phyloP scores from a whole-genome alignment of 768 basidiomycete species.

The Pulveroboletus sp. region DNA sequence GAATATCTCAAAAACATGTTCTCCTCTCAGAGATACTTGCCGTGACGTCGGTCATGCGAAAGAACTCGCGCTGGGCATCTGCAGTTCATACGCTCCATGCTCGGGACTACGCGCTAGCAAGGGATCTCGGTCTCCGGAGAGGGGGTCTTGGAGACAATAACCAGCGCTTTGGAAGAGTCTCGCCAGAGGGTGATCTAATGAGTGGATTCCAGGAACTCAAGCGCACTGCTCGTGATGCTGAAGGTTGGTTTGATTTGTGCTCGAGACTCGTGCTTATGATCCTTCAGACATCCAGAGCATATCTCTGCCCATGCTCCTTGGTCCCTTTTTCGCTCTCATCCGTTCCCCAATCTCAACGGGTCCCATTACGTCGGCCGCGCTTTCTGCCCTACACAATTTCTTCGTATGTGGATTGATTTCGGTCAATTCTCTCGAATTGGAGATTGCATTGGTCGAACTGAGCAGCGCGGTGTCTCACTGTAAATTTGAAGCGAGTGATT shows the following conservation, averaged over 20 bases:
- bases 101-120: conserved; percentile 65
- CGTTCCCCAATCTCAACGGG: conserved; percentile 93
- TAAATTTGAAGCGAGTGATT: conserved; percentile 97
- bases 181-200: conserved; percentile 82
- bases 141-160: conserved; percentile 43
- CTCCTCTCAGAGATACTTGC: conserved; percentile 86
- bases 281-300: conserved; percentile 54
- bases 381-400: conserved; percentile 84
- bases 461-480: conserved; percentile 91
- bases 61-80: conserved; percentile 95
- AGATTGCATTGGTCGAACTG: conserved; percentile 70
- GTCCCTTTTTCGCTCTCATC: conserved; percentile 90
- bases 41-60: conserved; percentile 93
- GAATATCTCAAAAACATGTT: conserved; percentile 66
- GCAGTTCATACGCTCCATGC: conserved; percentile 56
- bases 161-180: conserved; percentile 45
- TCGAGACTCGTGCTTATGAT: conserved; percentile 13
- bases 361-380: conserved; percentile 92
- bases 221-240: conserved; percentile 62
- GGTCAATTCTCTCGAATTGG: conserved; percentile 49
- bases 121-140: conserved; percentile 68
- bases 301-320: conserved; percentile 60
- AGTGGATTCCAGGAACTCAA: conserved; percentile 84
- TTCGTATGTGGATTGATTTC: conserved; percentile 75
- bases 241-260: conserved; percentile 41